These are phyloP conservation scores for Lepiota venenata DNA, from an alignment of 768 basidiomycete species.

Conservation along the genomic window DNA sequence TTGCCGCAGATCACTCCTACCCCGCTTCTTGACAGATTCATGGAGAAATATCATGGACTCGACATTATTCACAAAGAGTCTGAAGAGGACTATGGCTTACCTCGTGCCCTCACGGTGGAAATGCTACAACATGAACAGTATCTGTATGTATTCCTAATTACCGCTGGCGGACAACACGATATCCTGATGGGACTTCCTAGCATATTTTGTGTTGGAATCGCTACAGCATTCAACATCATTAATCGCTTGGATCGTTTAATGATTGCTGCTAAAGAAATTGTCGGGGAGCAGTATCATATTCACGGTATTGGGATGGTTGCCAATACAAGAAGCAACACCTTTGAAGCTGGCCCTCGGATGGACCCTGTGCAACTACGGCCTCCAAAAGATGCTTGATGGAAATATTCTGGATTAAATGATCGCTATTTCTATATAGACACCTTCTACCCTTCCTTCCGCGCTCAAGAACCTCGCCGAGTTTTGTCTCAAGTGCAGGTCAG, in stretches of 20 bases:
- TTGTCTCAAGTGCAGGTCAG: too few relatives aligned
- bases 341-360: neutral
- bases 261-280: conserved; percentile 80
- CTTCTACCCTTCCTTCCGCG: too few relatives aligned
- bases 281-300: conserved; percentile 88
- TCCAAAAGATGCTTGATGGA: neutral
- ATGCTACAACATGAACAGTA: conserved; percentile 79
- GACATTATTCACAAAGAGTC: conserved; percentile 68
- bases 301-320: conserved; percentile 49
- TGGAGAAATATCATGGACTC: conserved; percentile 49
- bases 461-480: too few relatives aligned
- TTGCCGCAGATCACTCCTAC: conserved; percentile 87
- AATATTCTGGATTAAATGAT: neutral
- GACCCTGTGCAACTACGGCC: conserved; percentile 4
- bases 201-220: conserved; percentile 70
- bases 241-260: conserved; percentile 73
- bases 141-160: conserved; percentile 42
- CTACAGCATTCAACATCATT: conserved; percentile 67
- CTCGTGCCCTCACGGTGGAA: conserved; percentile 64
- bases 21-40: conserved; percentile 52
- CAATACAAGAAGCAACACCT: neutral
- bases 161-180: neutral
- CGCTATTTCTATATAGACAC: neutral
- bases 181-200: conserved; percentile 26
- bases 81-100: conserved; percentile 74